Evolutionary conservation across 371 early-diverging fungal genomes (phyloP).

Genomic region (Apophysomyces trapeziformis): DNA sequence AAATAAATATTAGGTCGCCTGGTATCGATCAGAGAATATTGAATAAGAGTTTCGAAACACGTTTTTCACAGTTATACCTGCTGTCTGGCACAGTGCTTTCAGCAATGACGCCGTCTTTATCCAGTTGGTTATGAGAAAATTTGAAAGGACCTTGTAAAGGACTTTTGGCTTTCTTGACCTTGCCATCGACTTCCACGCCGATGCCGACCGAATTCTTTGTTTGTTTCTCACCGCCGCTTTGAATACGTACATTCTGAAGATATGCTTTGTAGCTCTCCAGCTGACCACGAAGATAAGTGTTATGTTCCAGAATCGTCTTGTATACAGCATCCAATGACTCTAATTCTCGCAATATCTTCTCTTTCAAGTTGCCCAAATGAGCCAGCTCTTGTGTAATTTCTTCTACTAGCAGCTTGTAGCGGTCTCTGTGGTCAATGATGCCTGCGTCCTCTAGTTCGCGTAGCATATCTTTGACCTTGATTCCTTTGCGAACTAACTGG

Average conservation of each 20-base stretch:
- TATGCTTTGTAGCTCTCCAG: constrained; percentile 95
- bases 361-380: constrained; percentile 89
- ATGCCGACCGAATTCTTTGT: constrained; percentile 51
- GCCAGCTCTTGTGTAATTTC: constrained; percentile 87
- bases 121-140: constrained; percentile 84
- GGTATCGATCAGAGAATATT: constrained; percentile 4
- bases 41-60: constrained; percentile 17
- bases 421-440: constrained; percentile 78
- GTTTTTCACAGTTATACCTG: constrained; percentile 17
- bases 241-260: constrained; percentile 91
- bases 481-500: constrained; percentile 85
- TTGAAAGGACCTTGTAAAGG: constrained; percentile 68
- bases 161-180: constrained; percentile 48
- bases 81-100: constrained; percentile 93
- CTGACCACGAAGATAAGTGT: constrained; percentile 88
- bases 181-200: constrained; percentile 51
- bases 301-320: constrained; percentile 93
- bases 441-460: constrained; percentile 80
- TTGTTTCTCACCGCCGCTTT: constrained; percentile 60
- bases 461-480: constrained; percentile 93
- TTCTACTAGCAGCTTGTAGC: constrained; percentile 81
- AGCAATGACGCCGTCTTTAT: constrained; percentile 91
- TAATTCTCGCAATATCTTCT: constrained; percentile 83
- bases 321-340: constrained; percentile 80
- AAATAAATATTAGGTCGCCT: constrained; percentile 90